A percentile compares a stretch with the other conserved stretches of the same genome.
Conservation (phyloP, 257 asterid genomes). For the Solanum clarkiae region DNA sequence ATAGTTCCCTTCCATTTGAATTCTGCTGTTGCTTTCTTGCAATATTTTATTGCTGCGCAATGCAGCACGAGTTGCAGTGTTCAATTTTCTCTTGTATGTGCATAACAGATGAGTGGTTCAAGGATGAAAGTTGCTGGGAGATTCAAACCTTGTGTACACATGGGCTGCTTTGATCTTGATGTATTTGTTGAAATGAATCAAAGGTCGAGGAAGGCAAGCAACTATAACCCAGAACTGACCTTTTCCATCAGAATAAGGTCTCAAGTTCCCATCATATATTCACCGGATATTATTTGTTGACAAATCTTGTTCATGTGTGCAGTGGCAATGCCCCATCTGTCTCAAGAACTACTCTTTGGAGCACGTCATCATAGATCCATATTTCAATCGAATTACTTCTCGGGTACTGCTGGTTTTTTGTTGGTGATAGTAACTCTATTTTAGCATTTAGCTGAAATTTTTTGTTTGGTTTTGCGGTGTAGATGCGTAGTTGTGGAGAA, state of each 20-base stretch:
- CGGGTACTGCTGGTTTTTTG: conserved; percentile 35
- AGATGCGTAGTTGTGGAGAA: conserved; percentile 70
- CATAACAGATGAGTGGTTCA: conserved; percentile 79
- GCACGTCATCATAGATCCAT: conserved; percentile 80
- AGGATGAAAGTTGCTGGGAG: conserved; percentile 97
- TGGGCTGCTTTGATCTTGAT: conserved; percentile 97
- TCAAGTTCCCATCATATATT: conserved; percentile 1
- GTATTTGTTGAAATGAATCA: conserved; percentile 96
- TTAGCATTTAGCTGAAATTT: background rate
- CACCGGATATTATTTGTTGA: background rate
- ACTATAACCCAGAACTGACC: background rate
- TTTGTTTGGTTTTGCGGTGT: background rate
- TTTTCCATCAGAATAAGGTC: background rate
- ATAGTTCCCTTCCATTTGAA: background rate
- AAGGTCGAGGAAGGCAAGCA: conserved; percentile 93
- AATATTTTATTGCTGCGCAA: background rate
- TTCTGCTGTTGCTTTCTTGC: background rate
- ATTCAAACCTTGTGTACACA: conserved; percentile 81
- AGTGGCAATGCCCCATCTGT: conserved; percentile 99
- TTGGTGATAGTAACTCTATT: background rate
- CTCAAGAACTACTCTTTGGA: conserved; percentile 86
- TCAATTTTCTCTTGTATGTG: conserved; percentile 10
- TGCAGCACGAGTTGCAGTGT: background rate
- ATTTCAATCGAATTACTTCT: conserved; percentile 68
- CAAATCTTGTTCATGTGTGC: conserved; percentile 27